These are phyloP conservation scores for Neurospora tetrasperma DNA, from an alignment of 495 filamentous ascomycete genomes.

Conservation along the genomic window DNA sequence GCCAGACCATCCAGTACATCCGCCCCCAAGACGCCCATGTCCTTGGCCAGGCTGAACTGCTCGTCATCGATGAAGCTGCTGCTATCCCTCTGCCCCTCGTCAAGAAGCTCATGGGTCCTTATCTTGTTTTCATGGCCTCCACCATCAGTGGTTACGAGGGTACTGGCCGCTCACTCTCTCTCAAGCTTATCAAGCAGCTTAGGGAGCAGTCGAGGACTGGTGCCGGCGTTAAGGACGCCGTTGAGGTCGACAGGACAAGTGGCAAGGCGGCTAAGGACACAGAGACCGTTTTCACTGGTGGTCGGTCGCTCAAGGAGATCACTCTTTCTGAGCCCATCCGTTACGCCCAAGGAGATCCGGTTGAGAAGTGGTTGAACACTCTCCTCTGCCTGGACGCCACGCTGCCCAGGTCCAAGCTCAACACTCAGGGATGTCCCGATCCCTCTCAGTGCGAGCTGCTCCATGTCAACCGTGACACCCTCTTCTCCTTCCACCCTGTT, in stretches of 20 bases:
- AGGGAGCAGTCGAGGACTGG: constrained; percentile 72
- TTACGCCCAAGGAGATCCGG: constrained; percentile 80
- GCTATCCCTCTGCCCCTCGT: constrained; percentile 92
- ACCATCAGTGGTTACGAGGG: constrained; percentile 99
- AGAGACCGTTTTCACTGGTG: constrained; percentile 48
- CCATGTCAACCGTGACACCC: constrained; percentile 89
- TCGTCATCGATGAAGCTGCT: constrained; percentile 97
- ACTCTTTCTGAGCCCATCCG: constrained; percentile 89
- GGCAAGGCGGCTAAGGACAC: constrained; percentile 55
- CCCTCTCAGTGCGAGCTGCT: constrained; percentile 83
- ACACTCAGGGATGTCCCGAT: constrained; percentile 75
- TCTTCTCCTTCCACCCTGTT: constrained; percentile 96
- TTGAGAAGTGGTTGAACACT: constrained; percentile 94
- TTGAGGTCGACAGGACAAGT: constrained; percentile 63
- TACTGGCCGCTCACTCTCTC: constrained; percentile 84
- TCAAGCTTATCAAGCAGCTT: constrained; percentile 96
- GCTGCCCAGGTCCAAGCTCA: constrained; percentile 62
- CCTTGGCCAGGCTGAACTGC: constrained; percentile 86
- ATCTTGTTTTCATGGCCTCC: constrained; percentile 98
- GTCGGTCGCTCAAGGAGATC: constrained; percentile 82
- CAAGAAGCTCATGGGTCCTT: constrained; percentile 91
- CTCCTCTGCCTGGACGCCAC: constrained; percentile 91
- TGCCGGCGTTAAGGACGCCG: constrained; percentile 43
- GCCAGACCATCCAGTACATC: constrained; percentile 98
- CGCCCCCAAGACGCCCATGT: constrained; percentile 92